Evolutionary conservation across 139 green algal species (phyloP).

Genomic region (Microglena sp.): DNA sequence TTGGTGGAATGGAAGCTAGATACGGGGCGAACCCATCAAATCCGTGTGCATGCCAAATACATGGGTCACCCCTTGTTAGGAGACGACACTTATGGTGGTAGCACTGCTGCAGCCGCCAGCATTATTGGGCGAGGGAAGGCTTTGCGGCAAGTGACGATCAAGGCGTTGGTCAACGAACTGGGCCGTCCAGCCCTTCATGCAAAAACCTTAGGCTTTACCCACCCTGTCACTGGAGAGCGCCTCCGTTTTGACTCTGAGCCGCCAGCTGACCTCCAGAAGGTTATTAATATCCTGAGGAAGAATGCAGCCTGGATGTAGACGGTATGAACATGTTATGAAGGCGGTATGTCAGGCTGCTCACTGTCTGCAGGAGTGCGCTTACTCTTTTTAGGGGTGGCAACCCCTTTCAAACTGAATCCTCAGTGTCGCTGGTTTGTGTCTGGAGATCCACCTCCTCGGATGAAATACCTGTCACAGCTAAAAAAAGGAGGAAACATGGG

Average conservation of each 20-base stretch:
- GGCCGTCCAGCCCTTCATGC: slow-evolving; percentile 74
- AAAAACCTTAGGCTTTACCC: slow-evolving; percentile 63
- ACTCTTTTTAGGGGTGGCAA: too few relatives aligned
- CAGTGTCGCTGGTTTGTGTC: too few relatives aligned
- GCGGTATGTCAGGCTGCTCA: too few relatives aligned
- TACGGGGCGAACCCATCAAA: slow-evolving; percentile 95
- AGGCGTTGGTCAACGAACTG: slow-evolving; percentile 26
- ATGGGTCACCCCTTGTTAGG: slow-evolving; percentile 77
- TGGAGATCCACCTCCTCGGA: too few relatives aligned
- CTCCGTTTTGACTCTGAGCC: slow-evolving; percentile 54
- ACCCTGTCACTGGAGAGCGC: slow-evolving; percentile 47
- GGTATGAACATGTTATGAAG: not conserved
- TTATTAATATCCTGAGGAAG: not conserved
- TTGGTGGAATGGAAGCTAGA: slow-evolving; percentile 87
- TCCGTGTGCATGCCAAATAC: slow-evolving; percentile 79
- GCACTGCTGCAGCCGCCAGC: slow-evolving; percentile 8
- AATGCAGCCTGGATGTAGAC: not conserved
- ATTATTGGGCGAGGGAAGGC: slow-evolving; percentile 2
- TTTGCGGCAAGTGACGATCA: slow-evolving; percentile 12
- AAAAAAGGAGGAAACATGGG: too few relatives aligned
- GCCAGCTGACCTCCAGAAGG: slow-evolving; percentile 51
- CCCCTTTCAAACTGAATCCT: too few relatives aligned
- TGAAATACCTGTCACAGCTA: too few relatives aligned
- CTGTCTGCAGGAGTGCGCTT: too few relatives aligned
- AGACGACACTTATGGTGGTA: slow-evolving; percentile 80